Evolutionary conservation across 2,329 filamentous ascomycete genomes (phyloP).

Genomic region (Dryadomyces sulphureus): DNA sequence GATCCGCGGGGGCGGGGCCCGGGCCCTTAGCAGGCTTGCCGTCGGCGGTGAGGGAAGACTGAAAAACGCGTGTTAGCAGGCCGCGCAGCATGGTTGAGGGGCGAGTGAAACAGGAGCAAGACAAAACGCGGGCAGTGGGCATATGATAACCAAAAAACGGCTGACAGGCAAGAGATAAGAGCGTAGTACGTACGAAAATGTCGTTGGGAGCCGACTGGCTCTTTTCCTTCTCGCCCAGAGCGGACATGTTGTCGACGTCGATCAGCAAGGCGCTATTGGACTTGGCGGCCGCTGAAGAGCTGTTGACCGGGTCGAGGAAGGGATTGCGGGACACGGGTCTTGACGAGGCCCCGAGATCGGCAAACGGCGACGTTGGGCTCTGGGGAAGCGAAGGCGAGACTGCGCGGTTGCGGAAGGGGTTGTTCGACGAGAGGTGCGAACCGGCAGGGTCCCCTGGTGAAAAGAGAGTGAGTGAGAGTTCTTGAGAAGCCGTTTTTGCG

Average conservation of each 20-base stretch:
- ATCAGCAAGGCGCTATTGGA: slow-evolving; percentile 16
- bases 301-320: slow-evolving; percentile 46
- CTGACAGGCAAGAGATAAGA: background rate
- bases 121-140: too few relatives aligned
- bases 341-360: slow-evolving; percentile 30
- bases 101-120: background rate
- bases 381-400: slow-evolving; percentile 38
- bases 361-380: slow-evolving; percentile 38
- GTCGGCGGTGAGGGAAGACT: slow-evolving; percentile 32
- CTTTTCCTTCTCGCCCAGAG: slow-evolving; percentile 29
- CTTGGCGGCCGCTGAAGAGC: slow-evolving; percentile 14
- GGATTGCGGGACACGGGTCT: slow-evolving; percentile 60
- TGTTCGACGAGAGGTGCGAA: slow-evolving; percentile 65
- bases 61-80: slow-evolving; percentile 3
- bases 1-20: background rate
- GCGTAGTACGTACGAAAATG: slow-evolving; percentile 53
- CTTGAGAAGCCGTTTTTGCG: too few relatives aligned
- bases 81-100: background rate
- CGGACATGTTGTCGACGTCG: slow-evolving; percentile 35
- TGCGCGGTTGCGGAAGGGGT: slow-evolving; percentile 64
- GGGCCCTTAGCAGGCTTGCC: background rate
- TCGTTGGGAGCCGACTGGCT: slow-evolving; percentile 50
- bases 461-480: background rate
- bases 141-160: too few relatives aligned
- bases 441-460: slow-evolving; percentile 21